Conservation (phyloP, 1,139 yeast species). For the Kodamaea sp. region DNA sequence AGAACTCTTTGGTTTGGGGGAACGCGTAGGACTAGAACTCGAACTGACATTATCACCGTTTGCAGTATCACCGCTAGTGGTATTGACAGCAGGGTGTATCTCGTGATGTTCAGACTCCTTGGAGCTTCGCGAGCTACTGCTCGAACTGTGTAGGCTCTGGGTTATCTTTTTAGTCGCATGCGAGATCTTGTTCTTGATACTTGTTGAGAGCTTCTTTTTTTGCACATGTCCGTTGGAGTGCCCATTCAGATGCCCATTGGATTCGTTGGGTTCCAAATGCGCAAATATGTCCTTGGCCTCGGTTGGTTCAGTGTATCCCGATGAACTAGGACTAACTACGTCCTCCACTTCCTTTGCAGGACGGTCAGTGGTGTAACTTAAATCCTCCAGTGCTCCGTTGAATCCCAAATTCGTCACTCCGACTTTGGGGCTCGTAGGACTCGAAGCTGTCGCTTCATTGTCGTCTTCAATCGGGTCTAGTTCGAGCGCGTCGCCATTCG, state of each 20-base stretch:
- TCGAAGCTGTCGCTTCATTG: background rate
- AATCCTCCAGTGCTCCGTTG: background rate
- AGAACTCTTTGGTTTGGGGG: no score
- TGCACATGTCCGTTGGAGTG: background rate
- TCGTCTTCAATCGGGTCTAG: background rate
- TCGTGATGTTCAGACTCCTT: no score
- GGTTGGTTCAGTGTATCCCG: background rate
- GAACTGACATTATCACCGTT: no score
- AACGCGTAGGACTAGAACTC: no score
- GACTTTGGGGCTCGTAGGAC: background rate
- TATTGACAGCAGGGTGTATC: no score
- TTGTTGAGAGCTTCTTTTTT: conserved; percentile 5
- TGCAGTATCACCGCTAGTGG: no score
- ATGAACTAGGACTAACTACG: conserved; percentile 1
- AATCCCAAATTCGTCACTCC: background rate
- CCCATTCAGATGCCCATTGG: background rate
- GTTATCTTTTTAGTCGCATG: conserved; percentile 8
- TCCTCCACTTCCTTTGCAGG: background rate
- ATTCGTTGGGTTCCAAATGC: background rate
- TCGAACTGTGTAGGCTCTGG: conserved; percentile 2
- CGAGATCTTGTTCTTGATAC: conserved; percentile 8
- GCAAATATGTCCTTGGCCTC: conserved; percentile 4
- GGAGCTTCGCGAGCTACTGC: no score
- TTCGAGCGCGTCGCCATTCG: background rate
- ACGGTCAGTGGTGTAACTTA: conserved; percentile 5